Evolutionary conservation across 805 yeast species (phyloP).

Genomic region (Hanseniaspora lindneri): DNA sequence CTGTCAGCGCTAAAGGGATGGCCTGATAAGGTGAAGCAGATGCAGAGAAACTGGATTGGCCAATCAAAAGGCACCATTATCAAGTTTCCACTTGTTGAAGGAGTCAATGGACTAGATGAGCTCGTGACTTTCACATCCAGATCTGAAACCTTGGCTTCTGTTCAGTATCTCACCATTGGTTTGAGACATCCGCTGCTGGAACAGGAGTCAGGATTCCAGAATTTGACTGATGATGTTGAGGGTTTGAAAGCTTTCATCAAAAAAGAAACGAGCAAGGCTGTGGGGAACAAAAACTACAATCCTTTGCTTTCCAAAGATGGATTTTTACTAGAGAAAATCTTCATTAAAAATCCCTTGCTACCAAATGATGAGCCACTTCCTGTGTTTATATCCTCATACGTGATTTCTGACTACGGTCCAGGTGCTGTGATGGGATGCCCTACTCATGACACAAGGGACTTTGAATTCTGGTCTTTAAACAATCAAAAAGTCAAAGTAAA

Average conservation of each 20-base stretch:
- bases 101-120: slow-evolving; percentile 16
- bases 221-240: slow-evolving; percentile 36
- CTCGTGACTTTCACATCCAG: slow-evolving; percentile 70
- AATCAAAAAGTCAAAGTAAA: slow-evolving; percentile 31
- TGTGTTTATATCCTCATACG: slow-evolving; percentile 83
- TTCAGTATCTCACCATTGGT: slow-evolving; percentile 72
- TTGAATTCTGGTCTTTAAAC: slow-evolving; percentile 62
- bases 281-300: slow-evolving; percentile 3
- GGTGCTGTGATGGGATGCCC: slow-evolving; percentile 99
- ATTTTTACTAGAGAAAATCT: slow-evolving; percentile 34
- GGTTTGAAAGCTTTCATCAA: slow-evolving; percentile 18
- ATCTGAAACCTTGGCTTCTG: slow-evolving; percentile 76
- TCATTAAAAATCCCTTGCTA: slow-evolving; percentile 49
- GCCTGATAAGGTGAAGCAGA: slow-evolving; percentile 79
- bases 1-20: slow-evolving; percentile 51
- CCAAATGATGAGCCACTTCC: slow-evolving; percentile 39
- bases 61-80: slow-evolving; percentile 70
- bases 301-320: slow-evolving; percentile 48
- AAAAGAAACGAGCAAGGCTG: not conserved
- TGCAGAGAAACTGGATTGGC: slow-evolving; percentile 95
- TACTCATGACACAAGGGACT: slow-evolving; percentile 80
- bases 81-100: slow-evolving; percentile 32
- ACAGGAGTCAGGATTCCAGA: slow-evolving; percentile 32
- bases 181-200: slow-evolving; percentile 52
- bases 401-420: slow-evolving; percentile 66